phyloP scores from a whole-genome alignment of 352 stramenopile species.

The Globisporangium acanthophoron region DNA sequence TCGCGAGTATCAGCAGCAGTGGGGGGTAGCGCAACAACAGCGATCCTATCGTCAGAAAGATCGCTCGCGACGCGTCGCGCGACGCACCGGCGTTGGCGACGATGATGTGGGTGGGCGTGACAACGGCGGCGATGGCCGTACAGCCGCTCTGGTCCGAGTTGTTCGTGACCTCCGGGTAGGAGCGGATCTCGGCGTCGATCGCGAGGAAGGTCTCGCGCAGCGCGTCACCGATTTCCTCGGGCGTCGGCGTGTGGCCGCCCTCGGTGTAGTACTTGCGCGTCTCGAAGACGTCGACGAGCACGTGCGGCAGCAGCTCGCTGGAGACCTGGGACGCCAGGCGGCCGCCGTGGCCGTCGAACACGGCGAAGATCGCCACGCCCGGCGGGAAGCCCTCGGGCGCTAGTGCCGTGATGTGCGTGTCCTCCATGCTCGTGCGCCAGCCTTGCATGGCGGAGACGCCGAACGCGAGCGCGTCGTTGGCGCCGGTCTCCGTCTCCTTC shows the following conservation, averaged over 20 bases:
- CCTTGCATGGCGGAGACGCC: slow-evolving; percentile 76
- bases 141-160: slow-evolving; percentile 69
- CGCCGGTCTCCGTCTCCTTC: slow-evolving; percentile 55
- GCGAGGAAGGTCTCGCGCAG: slow-evolving; percentile 62
- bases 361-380: slow-evolving; percentile 62
- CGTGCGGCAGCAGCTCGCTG: slow-evolving; percentile 32
- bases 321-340: slow-evolving; percentile 50
- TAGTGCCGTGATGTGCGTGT: slow-evolving; percentile 64
- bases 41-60: not conserved
- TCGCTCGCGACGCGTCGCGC: not conserved
- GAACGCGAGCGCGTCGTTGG: slow-evolving; percentile 54
- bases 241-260: slow-evolving; percentile 21
- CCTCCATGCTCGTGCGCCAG: slow-evolving; percentile 81
- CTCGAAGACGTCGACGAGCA: slow-evolving; percentile 33
- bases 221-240: slow-evolving; percentile 46
- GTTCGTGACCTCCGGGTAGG: slow-evolving; percentile 35
- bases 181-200: slow-evolving; percentile 60
- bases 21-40: too few species aligned
- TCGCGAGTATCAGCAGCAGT: not conserved
- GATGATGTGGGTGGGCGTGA: slow-evolving; percentile 68
- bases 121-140: slow-evolving; percentile 66
- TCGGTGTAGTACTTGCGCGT: slow-evolving; percentile 28
- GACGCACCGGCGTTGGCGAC: slow-evolving; percentile 62
- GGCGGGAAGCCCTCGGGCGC: slow-evolving; percentile 33
- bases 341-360: slow-evolving; percentile 78